Evolutionary conservation across 345 rosid genomes (phyloP).

Genomic region (Murraya koenigii): DNA sequence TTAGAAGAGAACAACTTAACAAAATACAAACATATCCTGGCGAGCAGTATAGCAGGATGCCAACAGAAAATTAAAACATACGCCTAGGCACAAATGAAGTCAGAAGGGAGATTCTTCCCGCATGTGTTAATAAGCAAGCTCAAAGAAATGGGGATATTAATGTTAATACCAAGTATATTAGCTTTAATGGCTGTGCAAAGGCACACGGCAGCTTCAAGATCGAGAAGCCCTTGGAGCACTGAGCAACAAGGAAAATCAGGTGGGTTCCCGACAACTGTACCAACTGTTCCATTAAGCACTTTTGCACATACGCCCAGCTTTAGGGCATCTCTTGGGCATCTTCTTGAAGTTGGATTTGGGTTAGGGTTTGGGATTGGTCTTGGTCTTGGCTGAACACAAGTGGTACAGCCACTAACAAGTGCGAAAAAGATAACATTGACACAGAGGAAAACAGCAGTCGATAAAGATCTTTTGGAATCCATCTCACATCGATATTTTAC

Average conservation of each 20-base stretch:
- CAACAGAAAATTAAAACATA: background rate
- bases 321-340: constrained; percentile 64
- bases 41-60: background rate
- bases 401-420: constrained; percentile 45
- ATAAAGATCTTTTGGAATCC: constrained; percentile 31
- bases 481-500: constrained; percentile 15
- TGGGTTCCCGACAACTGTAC: constrained; percentile 51
- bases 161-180: constrained; percentile 57
- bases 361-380: constrained; percentile 44
- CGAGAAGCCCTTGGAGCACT: constrained; percentile 51
- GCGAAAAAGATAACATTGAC: constrained; percentile 35
- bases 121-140: constrained; percentile 71
- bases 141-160: constrained; percentile 57
- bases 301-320: constrained; percentile 65
- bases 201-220: constrained; percentile 66
- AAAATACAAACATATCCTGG: background rate
- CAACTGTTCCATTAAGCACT: constrained; percentile 46
- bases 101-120: constrained; percentile 71
- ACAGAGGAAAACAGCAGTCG: constrained; percentile 34
- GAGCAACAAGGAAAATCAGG: constrained; percentile 69
- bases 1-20: background rate
- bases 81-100: constrained; percentile 52
- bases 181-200: constrained; percentile 80
- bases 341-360: constrained; percentile 25
- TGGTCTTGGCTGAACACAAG: constrained; percentile 43